Evolutionary conservation across 2,329 filamentous ascomycete species (phyloP), one percentile per base, ranked within the genome.

Genomic region (Microascus cirrosus): DNA sequence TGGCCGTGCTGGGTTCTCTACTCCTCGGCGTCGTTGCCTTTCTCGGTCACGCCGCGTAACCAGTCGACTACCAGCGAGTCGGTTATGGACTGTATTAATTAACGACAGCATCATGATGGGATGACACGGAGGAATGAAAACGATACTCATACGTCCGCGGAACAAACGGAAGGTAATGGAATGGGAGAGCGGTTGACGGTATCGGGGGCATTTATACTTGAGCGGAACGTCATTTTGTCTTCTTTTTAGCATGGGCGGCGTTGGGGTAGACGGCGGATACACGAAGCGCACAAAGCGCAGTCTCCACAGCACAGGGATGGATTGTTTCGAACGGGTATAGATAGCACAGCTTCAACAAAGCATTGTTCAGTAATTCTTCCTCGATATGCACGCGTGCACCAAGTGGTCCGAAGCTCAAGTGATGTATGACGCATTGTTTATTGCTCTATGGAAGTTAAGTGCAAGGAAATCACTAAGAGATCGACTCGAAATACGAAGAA

Each of bases 1-100:
- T 64, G 53, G 48, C 66, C 35, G 60, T 68, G 55, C 57, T 68
- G 56, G 51, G 61, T 18, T 65, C 66, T 24, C 61, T 71, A 56
- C 56, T 66, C 51, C 52, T 62, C 60, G 59, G 59, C 55, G 62
- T 57, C 60, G 60, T 62, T 4, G 11, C 20, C 50, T 34, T 58
- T 39, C n/a, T 57, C 25, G 50, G 54, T 7, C 35, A 57, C 20
- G 22, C 52, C 22, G 18, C 24, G 13, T 55, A 35, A 45, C 7
- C 12, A 10, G 6, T 11, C 20, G 20, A 4, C n/a, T 54, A 34
- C 15, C 15, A n/a, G 18, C 25, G 22, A 36, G 53, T 15, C 28
- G 24, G 32, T 48, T 24, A 56, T n/a, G n/a, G 22, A 50, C 34
- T 54, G 28, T 20, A 54, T 54, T 25, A 25, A 35, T n/a, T 54